Base-by-base conservation (phyloP, 768 basidiomycete species). In the Xerocomellus amylosporus region DNA sequence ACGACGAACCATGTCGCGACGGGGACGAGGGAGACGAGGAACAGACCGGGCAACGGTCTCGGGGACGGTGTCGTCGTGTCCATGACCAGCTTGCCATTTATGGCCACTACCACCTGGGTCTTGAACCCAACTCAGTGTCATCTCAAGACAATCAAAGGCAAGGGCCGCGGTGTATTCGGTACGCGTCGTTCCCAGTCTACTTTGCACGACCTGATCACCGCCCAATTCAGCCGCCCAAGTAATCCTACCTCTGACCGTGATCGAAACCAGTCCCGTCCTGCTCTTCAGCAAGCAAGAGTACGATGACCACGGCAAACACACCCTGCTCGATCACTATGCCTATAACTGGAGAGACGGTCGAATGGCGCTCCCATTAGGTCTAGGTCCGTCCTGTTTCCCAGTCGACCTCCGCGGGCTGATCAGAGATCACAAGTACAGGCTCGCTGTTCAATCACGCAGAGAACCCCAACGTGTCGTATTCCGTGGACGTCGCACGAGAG, bases 181-280 rank as follows among this genome's bases (percentile, higher is more conserved):
- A 38, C 38, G 76, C 13, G 14, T 2, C 31, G 42, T 34, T 49
- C 40, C 28, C 31, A 12, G 14, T 20, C 36, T 2, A 12, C 36
- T 33, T 14, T 24, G 5, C 34, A 55, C 45, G 34, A 9, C 15
- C 20, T 47, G 15, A 43, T 15, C 43, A 33, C 53, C 83, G 83
- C 62, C 34, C 4, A 34, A 20, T 15, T 12, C 58, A 71, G 65
- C 70, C 26, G 49, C 61, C 1, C 57, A 47, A 7, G 22, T 39
- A n/a, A 71, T 69, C 31, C 76, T 85, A 19, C 71, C 78, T 12
- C 76, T 81, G 13, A 86, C 87, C 0, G 60, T 88, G n/a, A 67
- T 98, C 56, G 95, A 97, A 69, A 81, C 85, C 60, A 88, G 88
- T 58, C 94, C 95, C 2, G 90, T 92, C 19, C 73, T 96, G n/a